These are phyloP conservation scores for Rhizopogon salebrosus DNA, from an alignment of 768 basidiomycete species.

Conservation along the genomic window DNA sequence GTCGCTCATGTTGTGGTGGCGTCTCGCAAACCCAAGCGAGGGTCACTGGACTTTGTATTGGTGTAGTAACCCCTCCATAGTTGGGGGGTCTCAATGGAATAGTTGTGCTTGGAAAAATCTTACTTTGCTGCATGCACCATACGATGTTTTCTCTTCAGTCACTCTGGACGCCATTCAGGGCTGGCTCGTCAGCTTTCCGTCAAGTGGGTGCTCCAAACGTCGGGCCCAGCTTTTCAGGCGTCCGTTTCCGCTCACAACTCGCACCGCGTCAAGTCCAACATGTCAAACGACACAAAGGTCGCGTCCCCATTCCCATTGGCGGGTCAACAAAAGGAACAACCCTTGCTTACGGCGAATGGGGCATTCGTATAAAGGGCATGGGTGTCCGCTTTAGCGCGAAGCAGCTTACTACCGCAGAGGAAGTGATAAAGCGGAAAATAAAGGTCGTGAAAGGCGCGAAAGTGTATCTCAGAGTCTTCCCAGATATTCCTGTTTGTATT, in stretches of 20 bases:
- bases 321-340: slow-evolving; percentile 94
- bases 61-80: slow-evolving; percentile 9
- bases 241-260: slow-evolving; percentile 49
- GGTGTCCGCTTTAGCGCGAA: slow-evolving; percentile 83
- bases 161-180: not conserved
- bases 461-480: slow-evolving; percentile 86
- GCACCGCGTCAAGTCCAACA: slow-evolving; percentile 83
- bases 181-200: not conserved
- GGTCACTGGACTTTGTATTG: not conserved
- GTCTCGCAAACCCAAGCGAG: slow-evolving; percentile 1
- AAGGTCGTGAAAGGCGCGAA: slow-evolving; percentile 87
- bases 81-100: slow-evolving; percentile 13
- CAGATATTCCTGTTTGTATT: slow-evolving; percentile 94
- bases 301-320: slow-evolving; percentile 78
- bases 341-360: slow-evolving; percentile 88
- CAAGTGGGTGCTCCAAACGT: slow-evolving; percentile 2
- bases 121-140: not conserved
- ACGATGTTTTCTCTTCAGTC: not conserved
- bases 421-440: slow-evolving; percentile 83
- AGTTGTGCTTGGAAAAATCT: too few species aligned
- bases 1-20: slow-evolving; percentile 50
- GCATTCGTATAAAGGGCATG: slow-evolving; percentile 80
- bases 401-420: slow-evolving; percentile 81
- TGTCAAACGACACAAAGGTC: slow-evolving; percentile 87
- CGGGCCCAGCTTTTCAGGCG: slow-evolving; percentile 15